A percentile compares a stretch with the other conserved stretches of the same genome.
Evolutionary conservation across 2,329 filamentous ascomycete species (phyloP).

Genomic region (Aspergillus amoenus): DNA sequence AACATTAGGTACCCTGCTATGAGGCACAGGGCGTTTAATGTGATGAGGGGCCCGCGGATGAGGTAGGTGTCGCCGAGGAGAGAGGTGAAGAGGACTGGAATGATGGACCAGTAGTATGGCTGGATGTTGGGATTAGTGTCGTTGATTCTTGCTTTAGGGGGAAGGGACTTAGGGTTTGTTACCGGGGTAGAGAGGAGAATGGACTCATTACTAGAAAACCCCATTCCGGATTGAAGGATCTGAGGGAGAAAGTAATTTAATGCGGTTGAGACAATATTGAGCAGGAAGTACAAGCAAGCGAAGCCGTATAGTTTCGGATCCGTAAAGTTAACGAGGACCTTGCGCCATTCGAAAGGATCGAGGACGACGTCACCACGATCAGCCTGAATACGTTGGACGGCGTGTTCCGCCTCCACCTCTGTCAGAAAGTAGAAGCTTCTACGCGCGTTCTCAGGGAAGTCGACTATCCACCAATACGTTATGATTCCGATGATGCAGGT

Average conservation of each 20-base stretch:
- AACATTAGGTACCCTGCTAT: conserved; percentile 66
- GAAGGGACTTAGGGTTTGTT: background rate
- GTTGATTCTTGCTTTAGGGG: background rate
- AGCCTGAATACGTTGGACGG: conserved; percentile 56
- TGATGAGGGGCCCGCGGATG: conserved; percentile 62
- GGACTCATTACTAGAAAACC: conserved; percentile 51
- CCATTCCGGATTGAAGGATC: conserved; percentile 55
- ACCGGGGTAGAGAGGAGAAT: conserved; percentile 64
- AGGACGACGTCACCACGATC: conserved; percentile 62
- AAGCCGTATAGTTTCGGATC: conserved; percentile 67
- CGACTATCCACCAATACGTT: conserved; percentile 70
- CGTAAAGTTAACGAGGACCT: conserved; percentile 56
- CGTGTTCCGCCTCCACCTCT: conserved; percentile 56
- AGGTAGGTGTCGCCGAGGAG: conserved; percentile 61
- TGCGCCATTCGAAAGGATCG: conserved; percentile 56
- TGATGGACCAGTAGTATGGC: conserved; percentile 66
- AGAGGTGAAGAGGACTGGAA: conserved; percentile 64
- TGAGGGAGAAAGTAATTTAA: conserved; percentile 67
- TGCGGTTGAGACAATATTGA: conserved; percentile 66
- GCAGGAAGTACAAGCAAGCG: conserved; percentile 63
- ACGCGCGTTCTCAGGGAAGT: conserved; percentile 64
- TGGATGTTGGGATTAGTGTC: conserved; percentile 14
- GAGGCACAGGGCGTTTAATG: conserved; percentile 63
- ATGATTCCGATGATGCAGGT: conserved; percentile 58
- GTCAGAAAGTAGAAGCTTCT: conserved; percentile 59